Percentiles rank a stretch among this genome's conserved stretches.
Evolutionary conservation across 768 basidiomycete genomes (phyloP).

Genomic region (Hygrophorus pudorinus): DNA sequence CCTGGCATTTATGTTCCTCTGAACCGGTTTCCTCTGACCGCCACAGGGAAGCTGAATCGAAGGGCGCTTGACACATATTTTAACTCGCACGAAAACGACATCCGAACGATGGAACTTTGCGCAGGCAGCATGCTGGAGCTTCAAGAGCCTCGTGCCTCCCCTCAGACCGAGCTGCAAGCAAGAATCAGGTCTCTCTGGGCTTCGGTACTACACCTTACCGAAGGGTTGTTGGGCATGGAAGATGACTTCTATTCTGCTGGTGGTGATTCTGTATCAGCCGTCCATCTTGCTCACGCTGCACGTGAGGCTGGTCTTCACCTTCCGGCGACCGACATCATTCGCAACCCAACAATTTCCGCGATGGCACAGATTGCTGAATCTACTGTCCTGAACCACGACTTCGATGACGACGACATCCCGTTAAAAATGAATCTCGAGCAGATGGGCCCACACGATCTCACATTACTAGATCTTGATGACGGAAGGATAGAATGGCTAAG

Average conservation of each 20-base stretch:
- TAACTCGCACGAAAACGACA: neutral
- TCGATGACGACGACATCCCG: neutral
- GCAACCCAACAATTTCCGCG: too few species aligned
- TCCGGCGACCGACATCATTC: too few species aligned
- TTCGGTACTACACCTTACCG: neutral
- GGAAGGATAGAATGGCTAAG: neutral
- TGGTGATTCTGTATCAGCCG: constrained; percentile 1
- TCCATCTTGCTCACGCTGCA: neutral
- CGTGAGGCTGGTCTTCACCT: constrained; percentile 1
- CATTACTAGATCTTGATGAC: too few species aligned
- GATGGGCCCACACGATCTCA: neutral
- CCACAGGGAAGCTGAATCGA: neutral
- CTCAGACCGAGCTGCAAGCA: constrained; percentile 1
- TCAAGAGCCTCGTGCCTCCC: neutral
- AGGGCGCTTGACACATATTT: neutral
- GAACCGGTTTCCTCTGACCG: constrained; percentile 1
- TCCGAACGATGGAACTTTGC: too few species aligned
- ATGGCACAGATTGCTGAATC: too few species aligned
- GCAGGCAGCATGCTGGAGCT: too few species aligned
- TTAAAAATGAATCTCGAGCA: neutral
- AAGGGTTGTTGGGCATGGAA: constrained; percentile 1
- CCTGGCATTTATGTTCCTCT: neutral
- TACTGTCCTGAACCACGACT: too few species aligned
- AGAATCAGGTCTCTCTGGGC: neutral
- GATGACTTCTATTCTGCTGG: too few species aligned